These are phyloP conservation scores for Trichoderma sp. DNA, from an alignment of 2,329 filamentous ascomycete genomes.

Conservation along the genomic window DNA sequence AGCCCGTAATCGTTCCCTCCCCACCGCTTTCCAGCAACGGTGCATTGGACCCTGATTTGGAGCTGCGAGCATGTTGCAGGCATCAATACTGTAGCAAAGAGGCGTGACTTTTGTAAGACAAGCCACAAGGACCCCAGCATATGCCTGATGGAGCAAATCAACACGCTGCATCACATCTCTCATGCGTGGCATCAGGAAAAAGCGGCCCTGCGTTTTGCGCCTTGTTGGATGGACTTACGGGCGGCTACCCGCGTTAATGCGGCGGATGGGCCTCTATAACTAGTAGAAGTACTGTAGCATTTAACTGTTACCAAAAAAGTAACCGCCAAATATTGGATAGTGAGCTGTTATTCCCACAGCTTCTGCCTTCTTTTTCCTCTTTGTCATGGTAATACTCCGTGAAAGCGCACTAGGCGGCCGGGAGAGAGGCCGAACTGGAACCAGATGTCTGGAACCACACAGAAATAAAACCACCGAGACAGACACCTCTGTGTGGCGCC, in stretches of 20 bases:
- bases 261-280: not conserved
- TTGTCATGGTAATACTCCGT: slow-evolving; percentile 9
- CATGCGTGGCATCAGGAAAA: not conserved
- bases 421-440: slow-evolving; percentile 19
- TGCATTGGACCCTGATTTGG: slow-evolving; percentile 27
- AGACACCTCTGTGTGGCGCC: not conserved
- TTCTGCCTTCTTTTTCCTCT: not conserved
- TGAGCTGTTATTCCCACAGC: too few relatives aligned
- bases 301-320: not conserved
- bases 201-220: slow-evolving; percentile 9
- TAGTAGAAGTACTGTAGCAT: not conserved
- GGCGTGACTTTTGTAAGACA: not conserved
- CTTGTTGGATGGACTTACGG: not conserved
- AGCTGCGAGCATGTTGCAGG: not conserved
- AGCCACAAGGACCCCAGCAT: not conserved
- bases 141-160: not conserved
- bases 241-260: slow-evolving; percentile 9
- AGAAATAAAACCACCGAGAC: slow-evolving; percentile 15
- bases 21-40: not conserved
- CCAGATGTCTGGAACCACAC: slow-evolving; percentile 18
- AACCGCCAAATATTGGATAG: not conserved
- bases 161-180: slow-evolving; percentile 1
- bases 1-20: slow-evolving; percentile 6
- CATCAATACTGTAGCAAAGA: not conserved
- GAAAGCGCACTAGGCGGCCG: slow-evolving; percentile 9